Conservation (phyloP, 2,329 filamentous ascomycete genomes). For the Pseudogymnoascus destructans region DNA sequence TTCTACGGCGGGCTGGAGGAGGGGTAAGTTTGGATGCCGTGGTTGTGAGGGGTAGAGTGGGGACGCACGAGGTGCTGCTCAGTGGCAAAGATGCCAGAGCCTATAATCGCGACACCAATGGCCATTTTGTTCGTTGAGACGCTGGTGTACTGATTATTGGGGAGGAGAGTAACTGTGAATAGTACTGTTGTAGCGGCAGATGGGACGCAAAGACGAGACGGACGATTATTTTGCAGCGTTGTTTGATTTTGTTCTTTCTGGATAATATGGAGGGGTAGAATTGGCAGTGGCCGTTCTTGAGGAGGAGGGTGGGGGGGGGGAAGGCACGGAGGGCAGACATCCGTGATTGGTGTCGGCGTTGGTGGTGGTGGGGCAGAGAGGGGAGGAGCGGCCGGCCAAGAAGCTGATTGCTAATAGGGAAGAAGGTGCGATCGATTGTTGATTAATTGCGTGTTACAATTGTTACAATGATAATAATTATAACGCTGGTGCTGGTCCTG, state of each 20-base stretch:
- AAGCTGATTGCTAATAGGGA: not conserved
- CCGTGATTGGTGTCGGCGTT: not conserved
- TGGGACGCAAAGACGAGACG: not conserved
- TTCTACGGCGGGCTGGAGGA: constrained; percentile 42
- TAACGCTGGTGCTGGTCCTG: not conserved
- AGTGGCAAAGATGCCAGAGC: constrained; percentile 49
- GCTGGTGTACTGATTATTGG: not conserved
- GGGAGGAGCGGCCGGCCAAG: not conserved
- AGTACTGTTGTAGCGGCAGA: not conserved
- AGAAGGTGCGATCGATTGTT: not conserved
- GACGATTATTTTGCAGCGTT: not conserved
- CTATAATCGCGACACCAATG: constrained; percentile 46
- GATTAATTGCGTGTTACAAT: not conserved
- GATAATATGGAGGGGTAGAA: not conserved
- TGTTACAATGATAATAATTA: not conserved
- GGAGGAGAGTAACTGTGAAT: not conserved
- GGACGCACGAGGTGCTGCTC: constrained; percentile 40
- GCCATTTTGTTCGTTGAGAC: constrained; percentile 19
- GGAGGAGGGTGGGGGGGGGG: not conserved
- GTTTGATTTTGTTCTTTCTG: not conserved
- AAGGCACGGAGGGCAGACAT: not conserved
- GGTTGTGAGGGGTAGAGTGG: not conserved
- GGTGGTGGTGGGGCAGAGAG: not conserved
- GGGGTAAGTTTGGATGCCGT: constrained; percentile 12
- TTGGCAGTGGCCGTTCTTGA: not conserved